Evolutionary conservation across 1,284 basidiomycete species (phyloP).

Genomic region (Puccinia triticina): DNA sequence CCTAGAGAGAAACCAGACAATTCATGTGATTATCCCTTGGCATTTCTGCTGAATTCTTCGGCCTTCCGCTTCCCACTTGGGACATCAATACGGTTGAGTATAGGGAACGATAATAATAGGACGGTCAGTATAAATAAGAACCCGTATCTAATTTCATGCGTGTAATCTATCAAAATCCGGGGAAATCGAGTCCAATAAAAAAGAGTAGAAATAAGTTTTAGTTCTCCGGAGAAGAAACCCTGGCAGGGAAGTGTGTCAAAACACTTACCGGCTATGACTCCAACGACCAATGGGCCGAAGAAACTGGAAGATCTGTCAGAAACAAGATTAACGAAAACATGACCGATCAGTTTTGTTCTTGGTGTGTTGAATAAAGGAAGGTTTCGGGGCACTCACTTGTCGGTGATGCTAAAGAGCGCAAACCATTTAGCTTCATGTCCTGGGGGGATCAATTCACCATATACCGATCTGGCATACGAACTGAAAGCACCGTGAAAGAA

Average conservation of each 20-base stretch:
- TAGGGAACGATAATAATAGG: constrained; percentile 76
- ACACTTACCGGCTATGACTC: constrained; percentile 78
- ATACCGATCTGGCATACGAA: constrained; percentile 76
- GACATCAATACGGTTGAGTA: constrained; percentile 63
- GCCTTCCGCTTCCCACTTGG: constrained; percentile 35
- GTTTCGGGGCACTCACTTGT: constrained; percentile 66
- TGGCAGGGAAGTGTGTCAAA: constrained; percentile 63
- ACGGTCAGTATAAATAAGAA: constrained; percentile 83
- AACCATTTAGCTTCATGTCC: constrained; percentile 78
- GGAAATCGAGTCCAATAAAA: too few relatives aligned
- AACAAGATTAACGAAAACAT: not conserved
- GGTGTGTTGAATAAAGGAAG: not conserved
- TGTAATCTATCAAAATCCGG: constrained; percentile 26
- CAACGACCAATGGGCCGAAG: constrained; percentile 79
- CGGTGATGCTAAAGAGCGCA: constrained; percentile 82
- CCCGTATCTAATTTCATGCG: constrained; percentile 73
- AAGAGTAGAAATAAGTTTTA: too few relatives aligned
- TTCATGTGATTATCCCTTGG: not conserved
- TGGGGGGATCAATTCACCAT: constrained; percentile 74
- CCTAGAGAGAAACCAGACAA: too few relatives aligned
- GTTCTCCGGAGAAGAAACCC: not conserved
- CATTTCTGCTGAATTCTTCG: constrained; percentile 26
- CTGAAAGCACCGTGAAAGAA: constrained; percentile 77
- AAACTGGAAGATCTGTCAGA: constrained; percentile 75
- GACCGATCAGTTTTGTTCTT: not conserved